Conservation (phyloP, 306 rosid species). For the Corylus heterophylla region DNA sequence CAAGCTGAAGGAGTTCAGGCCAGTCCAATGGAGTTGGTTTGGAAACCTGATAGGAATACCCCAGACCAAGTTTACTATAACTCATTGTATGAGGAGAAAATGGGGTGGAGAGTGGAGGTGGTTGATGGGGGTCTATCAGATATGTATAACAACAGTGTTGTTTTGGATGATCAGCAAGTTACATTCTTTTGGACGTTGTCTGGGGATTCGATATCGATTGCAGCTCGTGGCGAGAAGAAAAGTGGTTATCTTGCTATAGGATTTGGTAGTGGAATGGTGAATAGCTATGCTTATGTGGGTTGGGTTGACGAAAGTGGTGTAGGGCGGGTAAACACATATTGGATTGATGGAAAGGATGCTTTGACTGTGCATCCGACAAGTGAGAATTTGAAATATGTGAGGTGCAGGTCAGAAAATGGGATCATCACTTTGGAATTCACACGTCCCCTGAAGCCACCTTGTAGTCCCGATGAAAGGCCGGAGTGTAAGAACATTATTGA, state of each 20-base stretch:
- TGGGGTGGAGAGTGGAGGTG: conserved; percentile 94
- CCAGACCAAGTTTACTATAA: conserved; percentile 79
- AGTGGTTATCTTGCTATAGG: conserved; percentile 94
- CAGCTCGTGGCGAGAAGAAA: conserved; percentile 89
- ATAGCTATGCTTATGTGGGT: conserved; percentile 81
- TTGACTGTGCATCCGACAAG: conserved; percentile 56
- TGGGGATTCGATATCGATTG: conserved; percentile 65
- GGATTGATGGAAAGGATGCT: conserved; percentile 87
- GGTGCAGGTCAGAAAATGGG: conserved; percentile 81
- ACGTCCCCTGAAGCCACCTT: conserved; percentile 77
- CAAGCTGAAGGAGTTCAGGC: conserved; percentile 84
- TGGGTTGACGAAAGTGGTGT: conserved; percentile 72
- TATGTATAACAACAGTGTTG: conserved; percentile 87
- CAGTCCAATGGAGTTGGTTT: conserved; percentile 69
- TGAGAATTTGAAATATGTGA: conserved; percentile 75
- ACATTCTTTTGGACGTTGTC: conserved; percentile 84
- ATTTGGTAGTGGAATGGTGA: conserved; percentile 76
- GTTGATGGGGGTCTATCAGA: conserved; percentile 94
- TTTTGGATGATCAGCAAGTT: conserved; percentile 92
- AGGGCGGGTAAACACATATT: conserved; percentile 68
- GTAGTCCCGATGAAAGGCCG: conserved; percentile 43
- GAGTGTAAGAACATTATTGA: conserved; percentile 83
- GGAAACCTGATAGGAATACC: conserved; percentile 87
- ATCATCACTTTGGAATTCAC: conserved; percentile 84
- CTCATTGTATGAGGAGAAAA: conserved; percentile 69